Evolutionary conservation across 140 eudicot genomes (phyloP), one percentile per base, ranked within the genome.

Genomic region (Anethum foeniculum): DNA sequence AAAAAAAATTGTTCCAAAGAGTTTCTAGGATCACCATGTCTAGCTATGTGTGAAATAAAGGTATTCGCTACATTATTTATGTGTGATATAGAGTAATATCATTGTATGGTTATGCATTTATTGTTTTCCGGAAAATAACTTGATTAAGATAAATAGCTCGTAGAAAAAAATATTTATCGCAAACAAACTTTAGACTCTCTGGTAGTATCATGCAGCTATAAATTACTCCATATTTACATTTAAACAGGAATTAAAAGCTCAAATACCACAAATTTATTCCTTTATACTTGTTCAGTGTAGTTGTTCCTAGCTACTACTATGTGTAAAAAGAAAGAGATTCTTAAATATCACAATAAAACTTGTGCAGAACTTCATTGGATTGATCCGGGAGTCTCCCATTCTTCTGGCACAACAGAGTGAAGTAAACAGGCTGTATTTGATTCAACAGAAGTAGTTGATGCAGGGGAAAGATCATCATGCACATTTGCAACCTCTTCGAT

Each of bases 401-500:
- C 47, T n/a, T 77, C 80, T 19, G 80, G 81, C 27, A 78, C 88
- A 25, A 88, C 91, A 27, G 92, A 32, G 75, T 86, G 80, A 77
- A 85, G 88, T 80, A 68, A 48, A 28, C 77, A 86, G 65, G 0
- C 74, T 23, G 92, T 83, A 54, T 74, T 81, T 52, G 82, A 81
- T 58, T 88, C 88, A 16, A n/a, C 39, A 34, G 80, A 71, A 85
- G 80, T 18, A 78, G 79, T 52, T 4, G 89, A 52, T 2, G 52
- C 23, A 60, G 85, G 75, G 14, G 86, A 71, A 79, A 77, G 43
- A 68, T 84, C 91, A 62, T 91, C 82, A 32, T 85, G 86, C 19
- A 75, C 89, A 74, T 85, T 79, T 23, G 81, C 86, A 44, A 91
- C 85, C 77, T 89, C 92, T 51, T 81, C 80, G 10, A 88, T 85